Evolutionary conservation across 169 alveolate genomes (phyloP), one percentile per base, ranked within the genome.

Genomic region (Plasmodium vivax): DNA sequence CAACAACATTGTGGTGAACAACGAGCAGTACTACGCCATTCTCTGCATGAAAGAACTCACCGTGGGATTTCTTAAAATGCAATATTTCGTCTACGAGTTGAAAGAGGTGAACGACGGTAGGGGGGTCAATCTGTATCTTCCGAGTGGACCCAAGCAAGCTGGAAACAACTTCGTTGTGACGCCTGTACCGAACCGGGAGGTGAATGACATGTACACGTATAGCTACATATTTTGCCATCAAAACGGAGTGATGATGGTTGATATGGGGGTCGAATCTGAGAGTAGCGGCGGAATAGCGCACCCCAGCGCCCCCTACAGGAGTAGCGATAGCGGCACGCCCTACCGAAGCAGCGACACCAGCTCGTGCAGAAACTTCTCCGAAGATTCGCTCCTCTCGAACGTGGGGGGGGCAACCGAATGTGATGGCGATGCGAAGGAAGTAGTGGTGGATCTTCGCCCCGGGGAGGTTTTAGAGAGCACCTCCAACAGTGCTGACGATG

Each of bases 41-140:
- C 27, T 23, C n/a, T 32, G 74, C 27, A 19, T 79, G 19, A 88
- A 30, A 16, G 92, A 91, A 45, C 43, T 71, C 6, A 36, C 54
- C 0, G 43, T 91, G 51, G 95, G 85, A 1, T 91, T 91, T 41
- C 14, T 91, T 10, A 81, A 47, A 54, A 38, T 91, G 10, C 92
- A 91, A 30, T 91, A 91, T 91, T 91, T 71, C 41, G 87, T 72
- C 1, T 91, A 82, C 32, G 92, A 91, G 58, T 73, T 82, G 54
- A 91, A 51, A 91, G 73, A 38, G 34, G 30, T 77, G 16, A 85
- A 12, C 34, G 85, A 85, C 14, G 62, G 14, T n/a, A 75, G 12
- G 16, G 38, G 77, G 0, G 3, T 68, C 16, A 68, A 68, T 68
- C 32, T 68, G 6, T 27, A 1, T 68, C 43, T 68, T 2, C 77